A percentile compares a stretch with the other conserved stretches of the same genome.
Evolutionary conservation across 2,329 filamentous ascomycete genomes (phyloP).

Genomic region (Escovopsis weberi): DNA sequence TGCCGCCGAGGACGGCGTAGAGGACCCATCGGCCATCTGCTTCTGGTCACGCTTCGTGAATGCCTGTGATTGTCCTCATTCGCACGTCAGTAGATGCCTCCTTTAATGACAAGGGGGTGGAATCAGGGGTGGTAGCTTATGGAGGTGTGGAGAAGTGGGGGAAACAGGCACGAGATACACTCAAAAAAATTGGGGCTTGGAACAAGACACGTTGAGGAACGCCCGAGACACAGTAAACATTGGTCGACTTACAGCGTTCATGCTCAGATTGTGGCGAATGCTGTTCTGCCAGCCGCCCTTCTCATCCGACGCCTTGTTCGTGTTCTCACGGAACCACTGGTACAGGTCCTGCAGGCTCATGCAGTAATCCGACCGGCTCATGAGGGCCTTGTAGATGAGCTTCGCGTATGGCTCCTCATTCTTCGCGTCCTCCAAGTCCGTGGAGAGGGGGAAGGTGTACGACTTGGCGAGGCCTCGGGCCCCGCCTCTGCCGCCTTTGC

Average conservation of each 20-base stretch:
- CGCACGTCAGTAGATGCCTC: no score
- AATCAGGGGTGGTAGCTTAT: no score
- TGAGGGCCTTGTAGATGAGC: constrained; percentile 64
- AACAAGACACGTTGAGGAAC: not conserved
- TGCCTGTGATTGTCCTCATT: constrained; percentile 14
- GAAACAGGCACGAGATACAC: not conserved
- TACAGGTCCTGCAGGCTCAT: constrained; percentile 83
- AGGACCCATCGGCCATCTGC: not conserved
- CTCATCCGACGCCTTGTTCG: constrained; percentile 62
- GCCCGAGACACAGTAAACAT: no score
- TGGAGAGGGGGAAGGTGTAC: not conserved
- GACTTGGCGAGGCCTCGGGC: not conserved
- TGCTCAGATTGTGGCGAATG: constrained; percentile 87
- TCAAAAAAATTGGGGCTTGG: not conserved
- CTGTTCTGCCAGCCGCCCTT: constrained; percentile 87
- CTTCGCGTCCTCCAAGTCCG: constrained; percentile 8
- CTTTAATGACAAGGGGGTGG: no score
- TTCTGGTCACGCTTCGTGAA: constrained; percentile 25
- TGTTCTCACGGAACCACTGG: constrained; percentile 74
- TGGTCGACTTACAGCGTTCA: constrained; percentile 62
- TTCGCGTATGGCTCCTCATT: constrained; percentile 61
- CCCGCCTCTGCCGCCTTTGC: not conserved
- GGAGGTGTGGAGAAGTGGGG: not conserved
- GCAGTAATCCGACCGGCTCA: constrained; percentile 47
- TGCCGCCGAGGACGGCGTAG: constrained; percentile 7